Evolutionary conservation across 345 rosid species (phyloP), one percentile per base, ranked within the genome.

Genomic region (Pistacia integerrima): DNA sequence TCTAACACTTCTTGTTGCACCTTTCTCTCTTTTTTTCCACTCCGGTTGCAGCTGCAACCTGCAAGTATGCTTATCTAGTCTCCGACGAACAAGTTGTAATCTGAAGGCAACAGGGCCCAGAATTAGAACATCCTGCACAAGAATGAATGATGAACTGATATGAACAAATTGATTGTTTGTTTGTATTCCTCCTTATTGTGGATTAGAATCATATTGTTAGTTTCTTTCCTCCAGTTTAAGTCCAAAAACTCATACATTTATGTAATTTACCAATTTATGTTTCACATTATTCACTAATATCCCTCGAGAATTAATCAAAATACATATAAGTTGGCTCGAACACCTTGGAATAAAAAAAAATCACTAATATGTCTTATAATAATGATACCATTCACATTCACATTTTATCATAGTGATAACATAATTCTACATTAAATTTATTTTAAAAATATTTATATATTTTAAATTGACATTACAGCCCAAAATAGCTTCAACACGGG

Each of bases 181-280:
- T 41, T 72, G 54, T 58, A 72, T 71, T 66, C 36, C 22, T 38
- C 30, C 30, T 36, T 72, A 52, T 44, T 46, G 7, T 46, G 61
- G 35, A 74, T 35, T 28, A 73, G 33, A n/a, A 5, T 56, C 5
- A 41, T 36, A 10, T 71, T 71, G 36, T 36, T 38, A 64, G 10
- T 38, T 38, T 41, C 14, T 65, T 17, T 41, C 17, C 16, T 48
- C 28, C 17, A 17, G 69, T 66, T 66, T 41, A 41, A 38, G 69
- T 0, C 10, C 52, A 18, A 66, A 1, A 66, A n/a, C 69, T 66
- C 44, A n/a, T 16, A 4, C 0, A 18, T 0, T n/a, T 66, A 16
- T 54, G 57, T 54, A 1, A 1, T 52, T 3, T 54, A 54, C 57
- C 57, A 16, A 14, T 14, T 54, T 54, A 51, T 13, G 57, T 12